Evolutionary conservation across 1,139 yeast genomes (phyloP), one percentile per base, ranked within the genome.

Genomic region (Lodderomyces elongisporus): DNA sequence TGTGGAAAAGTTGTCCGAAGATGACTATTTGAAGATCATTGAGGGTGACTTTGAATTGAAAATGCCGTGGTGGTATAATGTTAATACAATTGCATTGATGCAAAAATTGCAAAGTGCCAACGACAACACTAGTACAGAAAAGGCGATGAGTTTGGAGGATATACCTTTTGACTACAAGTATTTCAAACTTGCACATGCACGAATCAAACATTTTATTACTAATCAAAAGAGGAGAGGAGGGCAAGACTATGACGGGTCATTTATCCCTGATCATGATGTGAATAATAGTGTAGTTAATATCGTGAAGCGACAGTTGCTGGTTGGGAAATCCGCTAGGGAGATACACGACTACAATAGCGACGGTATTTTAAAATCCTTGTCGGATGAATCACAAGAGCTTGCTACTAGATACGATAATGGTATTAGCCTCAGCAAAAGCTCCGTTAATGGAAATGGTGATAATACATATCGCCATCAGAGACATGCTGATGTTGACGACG

Each of bases 21-120:
- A 46, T 8, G 62, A 56, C 12, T 60, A 58, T 36, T 41, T 58
- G 25, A 43, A 44, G 10, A 37, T 61, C 23, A 48, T 66, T 29
- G 62, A 62, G 32, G 46, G 51, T 27, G 69, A 65, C 40, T 58
- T 60, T 42, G 58, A 57, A 25, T 50, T 60, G 35, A 51, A 60
- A 31, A 54, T 47, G 30, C 74, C 74, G 10, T 67, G 73, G 73
- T 68, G 74, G 74, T 66, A 53, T 41, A 47, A 56, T 10, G 48
- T 53, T 38, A 45, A 48, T 17, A 64, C 65, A 45, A 42, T 61
- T 10, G 50, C 55, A 18, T 45, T 52, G 4, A 39, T 63, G 30
- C 18, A 47, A 44, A 21, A 40, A 41, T 13, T 28, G 38, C 3
- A 44, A 39, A 25, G 14, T n/a, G 14, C 14, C 4, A 24, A 20